Conservation (phyloP, 2,329 filamentous ascomycete genomes). For the Ascochyta lentis region DNA sequence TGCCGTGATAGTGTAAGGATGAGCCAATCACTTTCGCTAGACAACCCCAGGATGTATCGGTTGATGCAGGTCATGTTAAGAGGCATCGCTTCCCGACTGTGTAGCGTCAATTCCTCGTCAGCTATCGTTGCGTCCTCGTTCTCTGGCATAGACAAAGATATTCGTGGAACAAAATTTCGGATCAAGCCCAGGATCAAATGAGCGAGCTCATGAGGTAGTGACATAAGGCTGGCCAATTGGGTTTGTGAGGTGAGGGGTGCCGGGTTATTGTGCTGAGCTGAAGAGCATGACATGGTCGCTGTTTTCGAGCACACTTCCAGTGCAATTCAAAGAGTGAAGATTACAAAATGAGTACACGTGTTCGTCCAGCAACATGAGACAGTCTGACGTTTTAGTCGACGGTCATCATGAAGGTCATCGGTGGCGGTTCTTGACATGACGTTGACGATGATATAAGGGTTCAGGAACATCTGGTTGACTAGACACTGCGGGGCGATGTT, state of each 20-base stretch:
- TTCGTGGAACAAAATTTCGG: slow-evolving; percentile 1
- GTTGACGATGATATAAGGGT: slow-evolving; percentile 15
- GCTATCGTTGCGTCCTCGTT: neutral
- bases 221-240: neutral
- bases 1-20: neutral
- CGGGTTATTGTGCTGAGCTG: neutral
- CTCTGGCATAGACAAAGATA: neutral
- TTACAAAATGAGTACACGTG: too few species aligned
- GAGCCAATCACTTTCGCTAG: neutral
- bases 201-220: slow-evolving; percentile 1
- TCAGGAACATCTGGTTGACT: slow-evolving; percentile 1
- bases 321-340: too few species aligned
- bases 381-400: neutral
- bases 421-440: slow-evolving; percentile 8
- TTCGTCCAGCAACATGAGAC: neutral
- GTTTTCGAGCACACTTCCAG: too few species aligned
- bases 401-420: neutral
- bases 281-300: too few species aligned
- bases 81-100: neutral
- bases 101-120: neutral
- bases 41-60: neutral
- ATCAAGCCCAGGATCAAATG: neutral
- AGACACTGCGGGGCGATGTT: neutral
- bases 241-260: neutral
- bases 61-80: neutral